phyloP scores from a whole-genome alignment of 208 protist genomes.

The Trypanosoma scelopori region DNA sequence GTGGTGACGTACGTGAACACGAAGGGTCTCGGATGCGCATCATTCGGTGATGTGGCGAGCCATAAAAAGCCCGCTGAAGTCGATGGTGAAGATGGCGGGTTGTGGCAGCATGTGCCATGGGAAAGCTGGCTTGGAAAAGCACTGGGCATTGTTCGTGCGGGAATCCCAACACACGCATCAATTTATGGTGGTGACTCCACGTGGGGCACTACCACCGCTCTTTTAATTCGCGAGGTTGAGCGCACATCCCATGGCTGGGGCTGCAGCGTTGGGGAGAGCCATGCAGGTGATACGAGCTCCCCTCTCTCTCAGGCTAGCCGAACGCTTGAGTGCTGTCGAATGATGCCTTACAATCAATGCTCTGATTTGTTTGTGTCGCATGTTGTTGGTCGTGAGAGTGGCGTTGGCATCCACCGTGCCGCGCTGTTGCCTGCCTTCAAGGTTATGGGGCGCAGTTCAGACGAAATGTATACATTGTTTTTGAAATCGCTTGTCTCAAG shows the following conservation, averaged over 20 bases:
- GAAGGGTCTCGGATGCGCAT: conserved; percentile 10
- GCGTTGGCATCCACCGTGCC: conserved; percentile 26
- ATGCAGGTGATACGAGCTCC: background rate
- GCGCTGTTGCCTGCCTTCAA: conserved; percentile 22
- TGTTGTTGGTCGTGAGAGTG: conserved; percentile 23
- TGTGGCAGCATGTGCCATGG: conserved; percentile 25
- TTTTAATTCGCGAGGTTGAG: conserved; percentile 24
- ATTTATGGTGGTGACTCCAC: conserved; percentile 2
- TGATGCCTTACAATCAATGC: conserved; percentile 20
- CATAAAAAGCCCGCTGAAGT: background rate
- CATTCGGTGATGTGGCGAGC: background rate
- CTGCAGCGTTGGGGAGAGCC: background rate
- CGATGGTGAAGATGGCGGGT: background rate
- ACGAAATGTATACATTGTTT: conserved; percentile 13
- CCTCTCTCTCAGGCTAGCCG: background rate
- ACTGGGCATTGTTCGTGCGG: conserved; percentile 14
- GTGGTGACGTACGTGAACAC: conserved; percentile 24
- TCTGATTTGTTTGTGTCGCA: conserved; percentile 33
- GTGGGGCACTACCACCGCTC: conserved; percentile 2
- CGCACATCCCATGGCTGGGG: background rate
- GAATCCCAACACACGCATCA: conserved; percentile 22
- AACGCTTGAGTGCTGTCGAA: background rate
- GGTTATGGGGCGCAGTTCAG: conserved; percentile 7
- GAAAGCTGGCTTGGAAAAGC: conserved; percentile 6
- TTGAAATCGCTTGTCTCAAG: conserved; percentile 14